phyloP scores from a whole-genome alignment of 1,284 basidiomycete genomes.

The Vanrija humicola region DNA sequence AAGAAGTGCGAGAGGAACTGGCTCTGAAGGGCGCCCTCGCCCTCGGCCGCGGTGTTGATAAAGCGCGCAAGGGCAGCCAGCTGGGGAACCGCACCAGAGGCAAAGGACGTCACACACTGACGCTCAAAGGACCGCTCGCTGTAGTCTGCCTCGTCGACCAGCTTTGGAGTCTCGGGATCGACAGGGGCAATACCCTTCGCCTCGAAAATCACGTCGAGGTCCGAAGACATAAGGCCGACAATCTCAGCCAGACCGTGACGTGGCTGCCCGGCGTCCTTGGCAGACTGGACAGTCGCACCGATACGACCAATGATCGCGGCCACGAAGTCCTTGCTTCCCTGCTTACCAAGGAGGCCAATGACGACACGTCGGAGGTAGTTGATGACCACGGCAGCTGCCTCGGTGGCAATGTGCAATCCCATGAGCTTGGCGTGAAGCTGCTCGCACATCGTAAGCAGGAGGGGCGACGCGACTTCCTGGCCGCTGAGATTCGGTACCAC shows the following conservation, averaged over 20 bases:
- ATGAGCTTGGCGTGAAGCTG: constrained; percentile 64
- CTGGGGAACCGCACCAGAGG: neutral
- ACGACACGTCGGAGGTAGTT: constrained; percentile 62
- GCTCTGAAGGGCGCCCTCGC: constrained; percentile 12
- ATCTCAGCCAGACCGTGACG: constrained; percentile 52
- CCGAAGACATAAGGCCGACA: constrained; percentile 57
- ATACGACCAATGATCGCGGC: constrained; percentile 23
- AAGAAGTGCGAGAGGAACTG: constrained; percentile 25
- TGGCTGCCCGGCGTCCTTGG: constrained; percentile 34
- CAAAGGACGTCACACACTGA: constrained; percentile 2
- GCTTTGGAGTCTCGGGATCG: constrained; percentile 12
- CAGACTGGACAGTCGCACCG: constrained; percentile 21
- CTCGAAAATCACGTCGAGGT: constrained; percentile 51
- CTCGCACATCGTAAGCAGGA: constrained; percentile 72
- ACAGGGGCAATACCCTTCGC: neutral
- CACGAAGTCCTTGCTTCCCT: constrained; percentile 48
- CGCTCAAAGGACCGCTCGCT: constrained; percentile 8
- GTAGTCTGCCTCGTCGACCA: constrained; percentile 18
- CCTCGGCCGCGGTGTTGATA: constrained; percentile 5
- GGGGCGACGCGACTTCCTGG: constrained; percentile 57
- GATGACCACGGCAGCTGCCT: constrained; percentile 61
- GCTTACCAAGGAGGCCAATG: constrained; percentile 58
- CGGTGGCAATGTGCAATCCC: constrained; percentile 57
- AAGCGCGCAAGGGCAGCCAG: constrained; percentile 1
- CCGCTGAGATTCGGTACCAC: constrained; percentile 24